These are phyloP conservation scores for Phyllosticta citribraziliensis DNA, from an alignment of 2,329 filamentous ascomycete genomes.

Conservation along the genomic window DNA sequence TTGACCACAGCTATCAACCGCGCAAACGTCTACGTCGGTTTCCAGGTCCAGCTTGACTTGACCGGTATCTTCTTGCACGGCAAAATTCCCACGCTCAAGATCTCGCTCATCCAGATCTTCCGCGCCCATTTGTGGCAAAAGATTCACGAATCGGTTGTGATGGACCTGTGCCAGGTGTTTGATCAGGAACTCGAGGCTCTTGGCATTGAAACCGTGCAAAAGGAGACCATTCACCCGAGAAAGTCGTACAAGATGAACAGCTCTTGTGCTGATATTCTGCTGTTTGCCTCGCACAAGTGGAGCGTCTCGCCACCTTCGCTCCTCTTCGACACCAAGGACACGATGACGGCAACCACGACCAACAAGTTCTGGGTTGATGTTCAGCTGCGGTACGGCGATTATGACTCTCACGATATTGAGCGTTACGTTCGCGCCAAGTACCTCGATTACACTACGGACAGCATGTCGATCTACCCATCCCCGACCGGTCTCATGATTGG, in stretches of 20 bases:
- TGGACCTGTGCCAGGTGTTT: conserved; percentile 98
- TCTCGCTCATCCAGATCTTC: conserved; percentile 98
- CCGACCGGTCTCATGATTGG: conserved; percentile 96
- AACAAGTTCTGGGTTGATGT: conserved; percentile 99
- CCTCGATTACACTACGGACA: conserved; percentile 96
- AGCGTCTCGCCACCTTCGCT: conserved; percentile 90
- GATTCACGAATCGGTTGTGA: conserved; percentile 96
- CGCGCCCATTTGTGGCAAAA: conserved; percentile 99
- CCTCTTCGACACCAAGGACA: conserved; percentile 91
- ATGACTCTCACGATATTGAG: conserved; percentile 98
- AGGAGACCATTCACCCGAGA: conserved; percentile 96
- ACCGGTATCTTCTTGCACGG: conserved; percentile 98
- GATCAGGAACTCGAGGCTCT: conserved; percentile 94
- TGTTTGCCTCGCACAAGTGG: conserved; percentile 98
- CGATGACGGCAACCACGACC: conserved; percentile 84
- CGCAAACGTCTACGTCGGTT: conserved; percentile 97
- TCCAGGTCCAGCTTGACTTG: conserved; percentile 95
- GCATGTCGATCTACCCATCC: conserved; percentile 96
- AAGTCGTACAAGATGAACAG: conserved; percentile 99
- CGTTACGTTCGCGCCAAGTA: conserved; percentile 97
- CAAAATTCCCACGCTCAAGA: conserved; percentile 96
- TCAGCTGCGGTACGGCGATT: conserved; percentile 92
- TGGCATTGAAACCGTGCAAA: conserved; percentile 94
- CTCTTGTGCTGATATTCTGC: conserved; percentile 90
- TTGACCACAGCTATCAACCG: conserved; percentile 58